Evolutionary conservation across 2,329 filamentous ascomycete species (phyloP), one percentile per base, ranked within the genome.

Genomic region (Dichotomopilus funicola): DNA sequence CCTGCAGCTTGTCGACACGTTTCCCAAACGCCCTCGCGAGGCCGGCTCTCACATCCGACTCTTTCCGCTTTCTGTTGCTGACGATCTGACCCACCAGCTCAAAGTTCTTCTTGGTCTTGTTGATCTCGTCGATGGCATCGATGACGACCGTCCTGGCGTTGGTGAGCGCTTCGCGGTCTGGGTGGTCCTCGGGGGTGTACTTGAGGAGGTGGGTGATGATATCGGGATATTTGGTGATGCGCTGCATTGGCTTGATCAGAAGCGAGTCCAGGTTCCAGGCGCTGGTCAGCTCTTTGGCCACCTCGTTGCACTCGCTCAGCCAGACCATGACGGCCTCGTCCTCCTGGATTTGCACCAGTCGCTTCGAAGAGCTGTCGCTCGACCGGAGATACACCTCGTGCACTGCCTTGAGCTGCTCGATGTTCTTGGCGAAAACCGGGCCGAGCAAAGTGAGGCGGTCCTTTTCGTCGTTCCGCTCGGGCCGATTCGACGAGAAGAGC

Each of bases 201-300:
- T 91, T 85, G 31, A 95, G 76, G 9, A 99, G 76, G 55, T 91
- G 85, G 37, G 85, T 83, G 45, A 99, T 82, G 42, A 99, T 77
- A 46, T 96, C 85, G 3, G 91, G 91, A 67, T 97, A 99, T 66
- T 96, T 96, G 37, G 92, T 86, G 59, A 97, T 86, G 48, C 94
- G 84, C 72, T 99, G 94, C 70, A 95, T 91, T 1, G 94, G 94
- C 71, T 99, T 99, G 67, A 99, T 92, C 19, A 99, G 80, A n/a
- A 99, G 77, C 0, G 94, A 95, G 70, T 96, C 91, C 58, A 99
- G 72, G 70, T 95, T 89, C 94, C 94, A 99, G 0, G 94, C 92
- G 33, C 86, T 84, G 0, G 94, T 99, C 60, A 99, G 79, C 68
- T 96, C 94, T 63, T 90, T 88, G 10, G 92, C 91, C 66, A 92